A percentile compares a stretch with the other conserved stretches of the same genome.
Evolutionary conservation across 306 rosid genomes (phyloP).

Genomic region (Casuarina glauca): DNA sequence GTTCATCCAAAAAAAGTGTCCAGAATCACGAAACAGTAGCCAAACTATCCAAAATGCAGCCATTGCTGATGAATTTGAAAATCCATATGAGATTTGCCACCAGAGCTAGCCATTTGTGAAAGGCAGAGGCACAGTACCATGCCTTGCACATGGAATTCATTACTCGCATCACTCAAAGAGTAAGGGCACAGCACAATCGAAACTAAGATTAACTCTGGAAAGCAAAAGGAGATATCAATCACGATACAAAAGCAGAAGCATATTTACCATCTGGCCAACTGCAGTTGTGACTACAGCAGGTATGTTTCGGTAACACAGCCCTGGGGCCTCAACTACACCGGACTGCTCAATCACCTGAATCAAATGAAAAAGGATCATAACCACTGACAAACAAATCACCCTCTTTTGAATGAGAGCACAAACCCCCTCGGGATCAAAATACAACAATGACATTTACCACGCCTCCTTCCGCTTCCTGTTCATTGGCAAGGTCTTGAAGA

Average conservation of each 20-base stretch:
- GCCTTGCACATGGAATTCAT: not conserved
- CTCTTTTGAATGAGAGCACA: not conserved
- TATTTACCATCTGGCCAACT: conserved; percentile 82
- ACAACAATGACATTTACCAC: conserved; percentile 46
- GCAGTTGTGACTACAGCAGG: conserved; percentile 79
- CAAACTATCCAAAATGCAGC: not conserved
- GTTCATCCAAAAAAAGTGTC: not conserved
- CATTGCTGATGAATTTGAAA: not conserved
- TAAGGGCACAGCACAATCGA: not conserved
- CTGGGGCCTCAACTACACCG: conserved; percentile 67
- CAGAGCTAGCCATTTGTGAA: not conserved
- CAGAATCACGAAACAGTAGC: not conserved
- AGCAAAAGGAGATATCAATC: not conserved
- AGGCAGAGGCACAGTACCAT: not conserved
- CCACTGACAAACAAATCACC: not conserved
- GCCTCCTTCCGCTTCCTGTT: conserved; percentile 75
- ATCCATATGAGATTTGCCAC: not conserved
- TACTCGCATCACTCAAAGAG: not conserved
- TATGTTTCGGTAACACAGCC: conserved; percentile 41
- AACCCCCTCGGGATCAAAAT: not conserved
- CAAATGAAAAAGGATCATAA: conserved; percentile 8
- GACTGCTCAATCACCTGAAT: conserved; percentile 82
- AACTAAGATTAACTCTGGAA: not conserved
- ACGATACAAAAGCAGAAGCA: not conserved
- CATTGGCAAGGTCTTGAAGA: conserved; percentile 86